phyloP scores from a whole-genome alignment of 495 filamentous ascomycete species.

The Immersiella caudata region DNA sequence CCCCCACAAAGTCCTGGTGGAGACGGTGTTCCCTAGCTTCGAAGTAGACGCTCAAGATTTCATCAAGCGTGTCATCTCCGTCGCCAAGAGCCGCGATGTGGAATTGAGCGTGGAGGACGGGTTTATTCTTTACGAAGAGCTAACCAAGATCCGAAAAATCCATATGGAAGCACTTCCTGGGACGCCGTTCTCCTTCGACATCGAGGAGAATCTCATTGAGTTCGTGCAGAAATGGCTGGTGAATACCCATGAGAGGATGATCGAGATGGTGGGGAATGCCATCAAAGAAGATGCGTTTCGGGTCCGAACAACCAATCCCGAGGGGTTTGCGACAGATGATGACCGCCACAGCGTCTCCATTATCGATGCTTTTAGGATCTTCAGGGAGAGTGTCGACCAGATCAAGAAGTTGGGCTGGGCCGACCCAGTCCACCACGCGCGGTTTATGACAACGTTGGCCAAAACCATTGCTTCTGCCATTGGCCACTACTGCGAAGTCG shows the following conservation, averaged over 20 bases:
- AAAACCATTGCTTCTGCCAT: constrained; percentile 85
- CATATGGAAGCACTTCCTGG: constrained; percentile 70
- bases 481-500: constrained; percentile 85
- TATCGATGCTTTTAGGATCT: constrained; percentile 91
- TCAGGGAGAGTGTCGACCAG: constrained; percentile 87
- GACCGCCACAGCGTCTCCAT: constrained; percentile 90
- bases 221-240: constrained; percentile 97
- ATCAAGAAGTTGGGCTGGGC: constrained; percentile 87
- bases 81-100: constrained; percentile 64
- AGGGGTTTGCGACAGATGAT: constrained; percentile 70
- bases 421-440: constrained; percentile 88
- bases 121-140: constrained; percentile 87
- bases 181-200: constrained; percentile 73
- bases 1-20: constrained; percentile 77
- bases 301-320: constrained; percentile 62
- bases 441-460: constrained; percentile 95
- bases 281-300: constrained; percentile 84
- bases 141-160: constrained; percentile 79
- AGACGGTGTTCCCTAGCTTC: constrained; percentile 84
- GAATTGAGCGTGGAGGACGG: constrained; percentile 88
- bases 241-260: constrained; percentile 74
- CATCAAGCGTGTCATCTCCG: constrained; percentile 74
- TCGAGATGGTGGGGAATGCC: constrained; percentile 85
- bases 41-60: constrained; percentile 84
- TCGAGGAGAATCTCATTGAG: constrained; percentile 85